Percentiles rank a stretch among this genome's conserved stretches.
Evolutionary conservation across 257 asterid genomes (phyloP).

Genomic region (Cruciata laevipes): DNA sequence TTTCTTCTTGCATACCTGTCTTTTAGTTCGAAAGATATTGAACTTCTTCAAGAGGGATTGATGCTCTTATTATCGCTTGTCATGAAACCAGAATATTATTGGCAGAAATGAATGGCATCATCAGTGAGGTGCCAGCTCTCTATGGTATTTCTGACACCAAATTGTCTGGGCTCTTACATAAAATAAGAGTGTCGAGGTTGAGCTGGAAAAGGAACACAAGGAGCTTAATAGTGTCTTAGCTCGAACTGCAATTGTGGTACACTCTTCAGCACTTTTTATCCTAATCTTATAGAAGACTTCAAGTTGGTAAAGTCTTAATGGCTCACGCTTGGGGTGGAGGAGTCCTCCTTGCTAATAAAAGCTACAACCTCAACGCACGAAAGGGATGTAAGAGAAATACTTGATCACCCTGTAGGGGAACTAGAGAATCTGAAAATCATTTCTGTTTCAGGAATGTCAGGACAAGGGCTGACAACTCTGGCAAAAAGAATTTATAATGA

Average conservation of each 20-base stretch:
- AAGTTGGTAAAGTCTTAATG: background rate
- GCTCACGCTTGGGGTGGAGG: background rate
- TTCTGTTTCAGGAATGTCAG: background rate
- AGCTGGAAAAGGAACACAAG: no score
- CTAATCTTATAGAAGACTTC: background rate
- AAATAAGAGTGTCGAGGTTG: background rate
- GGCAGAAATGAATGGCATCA: background rate
- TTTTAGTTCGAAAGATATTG: no score
- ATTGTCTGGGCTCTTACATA: background rate
- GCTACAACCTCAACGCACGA: background rate
- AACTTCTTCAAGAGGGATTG: background rate
- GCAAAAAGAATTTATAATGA: background rate
- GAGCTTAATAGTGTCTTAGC: no score
- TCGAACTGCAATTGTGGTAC: no score
- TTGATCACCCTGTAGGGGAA: background rate
- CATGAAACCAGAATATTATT: background rate
- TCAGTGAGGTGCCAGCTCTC: background rate
- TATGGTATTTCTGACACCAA: background rate
- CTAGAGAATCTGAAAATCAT: background rate
- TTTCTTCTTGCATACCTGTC: background rate
- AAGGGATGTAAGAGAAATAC: slow-evolving; percentile 4
- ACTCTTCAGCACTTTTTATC: background rate
- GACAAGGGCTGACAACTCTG: background rate
- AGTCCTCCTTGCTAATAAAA: background rate
- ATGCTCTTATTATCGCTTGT: background rate